Evolutionary conservation across 768 basidiomycete genomes (phyloP).

Genomic region (Amanita thiersii): DNA sequence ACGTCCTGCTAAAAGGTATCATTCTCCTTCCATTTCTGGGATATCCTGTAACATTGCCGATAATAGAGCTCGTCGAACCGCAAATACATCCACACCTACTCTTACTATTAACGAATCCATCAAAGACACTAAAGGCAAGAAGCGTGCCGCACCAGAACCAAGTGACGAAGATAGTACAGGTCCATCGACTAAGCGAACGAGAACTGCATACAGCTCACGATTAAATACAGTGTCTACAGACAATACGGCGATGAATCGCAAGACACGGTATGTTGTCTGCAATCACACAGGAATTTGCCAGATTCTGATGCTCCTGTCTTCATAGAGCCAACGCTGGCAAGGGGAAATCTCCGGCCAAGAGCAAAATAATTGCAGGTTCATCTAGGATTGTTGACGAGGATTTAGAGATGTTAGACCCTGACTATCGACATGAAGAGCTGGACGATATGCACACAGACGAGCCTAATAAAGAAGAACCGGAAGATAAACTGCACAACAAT

Average conservation of each 20-base stretch:
- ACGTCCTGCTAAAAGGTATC: slow-evolving; percentile 56
- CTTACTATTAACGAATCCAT: slow-evolving; percentile 70
- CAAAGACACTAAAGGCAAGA: slow-evolving; percentile 84
- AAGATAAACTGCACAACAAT: too few relatives aligned
- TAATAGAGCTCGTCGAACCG: slow-evolving; percentile 53
- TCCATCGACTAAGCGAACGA: slow-evolving; percentile 55
- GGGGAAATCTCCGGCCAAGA: slow-evolving; percentile 52
- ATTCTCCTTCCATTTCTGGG: slow-evolving; percentile 14
- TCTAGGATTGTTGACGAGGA: slow-evolving; percentile 65
- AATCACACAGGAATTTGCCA: slow-evolving; percentile 10
- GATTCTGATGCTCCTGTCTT: slow-evolving; percentile 10
- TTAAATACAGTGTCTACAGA: slow-evolving; percentile 40
- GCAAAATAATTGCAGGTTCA: slow-evolving; percentile 54
- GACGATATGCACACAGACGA: slow-evolving; percentile 23
- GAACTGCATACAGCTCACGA: slow-evolving; percentile 61
- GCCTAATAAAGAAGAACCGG: slow-evolving; percentile 11
- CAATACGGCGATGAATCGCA: slow-evolving; percentile 63
- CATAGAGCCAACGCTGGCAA: slow-evolving; percentile 42
- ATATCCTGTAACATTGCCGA: slow-evolving; percentile 19
- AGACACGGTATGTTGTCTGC: slow-evolving; percentile 43
- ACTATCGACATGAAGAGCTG: slow-evolving; percentile 19
- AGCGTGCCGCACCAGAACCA: slow-evolving; percentile 73
- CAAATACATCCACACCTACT: slow-evolving; percentile 29
- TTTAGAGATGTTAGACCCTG: slow-evolving; percentile 67
- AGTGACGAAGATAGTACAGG: slow-evolving; percentile 48